phyloP scores from a whole-genome alignment of 2,329 filamentous ascomycete genomes.

The Microdochium trichocladiopsis region DNA sequence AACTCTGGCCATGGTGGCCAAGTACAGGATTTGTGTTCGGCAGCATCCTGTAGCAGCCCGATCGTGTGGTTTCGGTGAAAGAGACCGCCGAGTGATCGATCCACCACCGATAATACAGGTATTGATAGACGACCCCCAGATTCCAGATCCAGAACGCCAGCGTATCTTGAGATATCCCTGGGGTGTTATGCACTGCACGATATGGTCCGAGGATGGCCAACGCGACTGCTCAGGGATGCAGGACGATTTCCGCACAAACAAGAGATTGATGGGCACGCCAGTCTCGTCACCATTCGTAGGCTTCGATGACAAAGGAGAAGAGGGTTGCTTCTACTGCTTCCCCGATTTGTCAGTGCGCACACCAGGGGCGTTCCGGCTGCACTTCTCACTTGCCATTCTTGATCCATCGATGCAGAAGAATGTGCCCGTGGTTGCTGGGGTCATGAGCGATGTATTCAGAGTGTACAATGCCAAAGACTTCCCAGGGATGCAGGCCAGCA shows the following conservation, averaged over 20 bases:
- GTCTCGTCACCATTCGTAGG: slow-evolving; percentile 73
- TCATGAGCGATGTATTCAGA: slow-evolving; percentile 64
- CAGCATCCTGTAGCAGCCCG: slow-evolving; percentile 74
- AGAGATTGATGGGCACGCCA: slow-evolving; percentile 72
- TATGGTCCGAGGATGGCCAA: slow-evolving; percentile 63
- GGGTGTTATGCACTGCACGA: slow-evolving; percentile 69
- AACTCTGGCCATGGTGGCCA: slow-evolving; percentile 7
- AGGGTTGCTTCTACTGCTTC: slow-evolving; percentile 83
- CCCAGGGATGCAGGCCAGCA: slow-evolving; percentile 75
- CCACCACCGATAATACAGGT: slow-evolving; percentile 78
- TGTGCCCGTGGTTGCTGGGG: slow-evolving; percentile 42
- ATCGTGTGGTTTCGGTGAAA: slow-evolving; percentile 77
- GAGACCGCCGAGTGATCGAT: slow-evolving; percentile 75
- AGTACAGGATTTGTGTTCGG: slow-evolving; percentile 52
- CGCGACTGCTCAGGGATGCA: slow-evolving; percentile 66
- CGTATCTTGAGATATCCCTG: slow-evolving; percentile 51
- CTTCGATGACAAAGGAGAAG: slow-evolving; percentile 62
- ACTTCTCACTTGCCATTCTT: slow-evolving; percentile 67
- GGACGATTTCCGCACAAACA: slow-evolving; percentile 63
- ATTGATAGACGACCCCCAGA: slow-evolving; percentile 49
- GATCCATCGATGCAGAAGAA: slow-evolving; percentile 52
- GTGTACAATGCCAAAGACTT: slow-evolving; percentile 85
- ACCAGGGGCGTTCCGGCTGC: slow-evolving; percentile 67
- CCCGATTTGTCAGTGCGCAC: slow-evolving; percentile 75
- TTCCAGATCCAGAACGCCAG: slow-evolving; percentile 46